Evolutionary conservation across 441 rosid genomes (phyloP).

Genomic region (Syzygium malaccense): DNA sequence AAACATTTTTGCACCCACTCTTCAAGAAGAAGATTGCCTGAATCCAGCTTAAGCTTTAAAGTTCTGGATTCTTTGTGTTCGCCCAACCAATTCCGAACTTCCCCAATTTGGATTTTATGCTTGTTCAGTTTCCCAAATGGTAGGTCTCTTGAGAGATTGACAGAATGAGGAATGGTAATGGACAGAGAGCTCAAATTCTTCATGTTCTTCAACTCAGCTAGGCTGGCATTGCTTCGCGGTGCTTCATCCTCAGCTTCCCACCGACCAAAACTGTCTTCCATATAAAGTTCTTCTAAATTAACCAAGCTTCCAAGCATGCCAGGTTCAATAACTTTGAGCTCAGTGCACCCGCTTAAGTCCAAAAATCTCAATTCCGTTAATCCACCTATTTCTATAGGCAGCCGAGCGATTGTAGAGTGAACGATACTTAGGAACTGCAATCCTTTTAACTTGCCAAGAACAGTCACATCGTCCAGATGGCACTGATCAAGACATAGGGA

Average conservation of each 20-base stretch:
- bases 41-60: not conserved
- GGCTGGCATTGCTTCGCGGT: not conserved
- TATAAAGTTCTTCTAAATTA: not conserved
- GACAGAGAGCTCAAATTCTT: not conserved
- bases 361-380: not conserved
- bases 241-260: not conserved
- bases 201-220: not conserved
- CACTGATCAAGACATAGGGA: not conserved
- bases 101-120: not conserved
- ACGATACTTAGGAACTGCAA: not conserved
- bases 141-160: not conserved
- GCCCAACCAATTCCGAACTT: accelerated
- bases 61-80: not conserved
- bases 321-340: not conserved
- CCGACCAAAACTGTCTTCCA: accelerated
- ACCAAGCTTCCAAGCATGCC: not conserved
- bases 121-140: not conserved
- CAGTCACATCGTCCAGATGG: not conserved
- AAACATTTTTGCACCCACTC: not conserved
- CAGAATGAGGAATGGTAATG: not conserved
- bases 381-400: slow-evolving; percentile 7
- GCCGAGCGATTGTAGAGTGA: not conserved
- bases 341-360: not conserved
- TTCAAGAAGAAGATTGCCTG: not conserved
- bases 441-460: slow-evolving; percentile 6